Conservation (phyloP, 352 stramenopile genomes). For the Globisporangium nodosum region DNA sequence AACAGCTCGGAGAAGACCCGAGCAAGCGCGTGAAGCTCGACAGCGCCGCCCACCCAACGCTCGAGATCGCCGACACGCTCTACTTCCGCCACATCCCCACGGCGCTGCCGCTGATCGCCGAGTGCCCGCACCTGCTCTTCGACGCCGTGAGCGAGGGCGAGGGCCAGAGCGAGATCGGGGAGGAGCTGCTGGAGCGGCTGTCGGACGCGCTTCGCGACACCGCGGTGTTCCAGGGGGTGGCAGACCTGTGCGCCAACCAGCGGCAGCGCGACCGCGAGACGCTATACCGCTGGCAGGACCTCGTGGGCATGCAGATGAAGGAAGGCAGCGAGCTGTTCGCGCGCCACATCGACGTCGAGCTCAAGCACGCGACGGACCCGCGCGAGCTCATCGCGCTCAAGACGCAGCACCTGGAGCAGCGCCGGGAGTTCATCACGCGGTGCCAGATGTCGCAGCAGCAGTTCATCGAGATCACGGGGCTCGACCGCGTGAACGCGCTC, state of each 20-base stretch:
- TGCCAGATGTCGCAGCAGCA: slow-evolving; percentile 74
- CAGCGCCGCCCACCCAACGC: background rate
- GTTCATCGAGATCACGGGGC: slow-evolving; percentile 69
- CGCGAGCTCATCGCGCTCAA: slow-evolving; percentile 49
- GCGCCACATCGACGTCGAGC: slow-evolving; percentile 44
- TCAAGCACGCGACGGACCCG: slow-evolving; percentile 34
- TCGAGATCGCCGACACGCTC: slow-evolving; percentile 3
- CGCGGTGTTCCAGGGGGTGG: slow-evolving; percentile 62
- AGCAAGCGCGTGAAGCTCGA: slow-evolving; percentile 8
- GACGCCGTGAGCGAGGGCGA: slow-evolving; percentile 32
- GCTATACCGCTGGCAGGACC: slow-evolving; percentile 74
- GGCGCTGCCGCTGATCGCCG: slow-evolving; percentile 46
- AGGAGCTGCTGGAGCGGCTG: slow-evolving; percentile 52
- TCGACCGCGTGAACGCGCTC: slow-evolving; percentile 56
- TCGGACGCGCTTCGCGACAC: slow-evolving; percentile 57
- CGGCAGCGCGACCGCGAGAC: slow-evolving; percentile 60
- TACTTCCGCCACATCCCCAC: slow-evolving; percentile 53
- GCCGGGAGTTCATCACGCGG: slow-evolving; percentile 55
- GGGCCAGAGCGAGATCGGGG: slow-evolving; percentile 18
- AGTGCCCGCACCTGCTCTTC: slow-evolving; percentile 63
- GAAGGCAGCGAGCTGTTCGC: slow-evolving; percentile 66
- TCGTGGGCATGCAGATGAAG: slow-evolving; percentile 80
- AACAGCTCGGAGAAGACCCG: background rate
- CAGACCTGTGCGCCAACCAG: slow-evolving; percentile 53
- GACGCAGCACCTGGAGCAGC: slow-evolving; percentile 57